Conservation (phyloP, 768 basidiomycete species). For the Lactarius trivialis region DNA sequence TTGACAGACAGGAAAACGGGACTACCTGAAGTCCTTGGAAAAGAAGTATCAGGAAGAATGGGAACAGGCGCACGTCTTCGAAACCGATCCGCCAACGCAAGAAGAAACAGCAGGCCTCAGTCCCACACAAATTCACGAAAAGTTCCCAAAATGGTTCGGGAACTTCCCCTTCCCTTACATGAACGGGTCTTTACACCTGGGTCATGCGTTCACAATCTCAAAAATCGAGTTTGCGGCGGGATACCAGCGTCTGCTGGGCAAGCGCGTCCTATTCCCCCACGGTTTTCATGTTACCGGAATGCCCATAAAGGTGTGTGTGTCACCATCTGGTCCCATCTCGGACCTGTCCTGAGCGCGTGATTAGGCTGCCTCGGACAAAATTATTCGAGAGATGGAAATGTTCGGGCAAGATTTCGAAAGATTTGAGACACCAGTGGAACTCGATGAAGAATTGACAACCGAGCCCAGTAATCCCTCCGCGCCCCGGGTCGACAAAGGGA, state of each 20-base stretch:
- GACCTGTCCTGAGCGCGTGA: neutral
- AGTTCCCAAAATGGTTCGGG: slow-evolving; percentile 95
- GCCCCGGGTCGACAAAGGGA: slow-evolving; percentile 64
- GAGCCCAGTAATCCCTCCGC: slow-evolving; percentile 37
- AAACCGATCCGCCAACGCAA: slow-evolving; percentile 71
- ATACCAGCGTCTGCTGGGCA: slow-evolving; percentile 91
- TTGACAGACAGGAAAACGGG: slow-evolving; percentile 85
- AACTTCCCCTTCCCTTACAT: slow-evolving; percentile 97
- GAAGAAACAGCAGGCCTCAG: slow-evolving; percentile 61
- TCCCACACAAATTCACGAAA: slow-evolving; percentile 56
- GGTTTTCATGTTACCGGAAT: slow-evolving; percentile 97
- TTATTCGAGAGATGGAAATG: slow-evolving; percentile 93
- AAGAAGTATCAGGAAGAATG: slow-evolving; percentile 79
- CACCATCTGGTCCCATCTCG: neutral
- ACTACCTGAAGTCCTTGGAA: slow-evolving; percentile 78
- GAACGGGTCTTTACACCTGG: slow-evolving; percentile 96
- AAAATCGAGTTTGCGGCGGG: slow-evolving; percentile 97
- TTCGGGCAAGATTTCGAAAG: slow-evolving; percentile 87
- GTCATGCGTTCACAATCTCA: slow-evolving; percentile 96
- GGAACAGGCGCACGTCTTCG: slow-evolving; percentile 72
- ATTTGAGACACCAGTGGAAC: slow-evolving; percentile 47
- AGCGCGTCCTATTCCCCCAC: slow-evolving; percentile 92
- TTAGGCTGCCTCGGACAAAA: slow-evolving; percentile 95
- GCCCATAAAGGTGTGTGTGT: slow-evolving; percentile 94
- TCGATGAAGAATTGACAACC: slow-evolving; percentile 35